Conservation (phyloP, 768 basidiomycete species). For the Boletellus sp. region DNA sequence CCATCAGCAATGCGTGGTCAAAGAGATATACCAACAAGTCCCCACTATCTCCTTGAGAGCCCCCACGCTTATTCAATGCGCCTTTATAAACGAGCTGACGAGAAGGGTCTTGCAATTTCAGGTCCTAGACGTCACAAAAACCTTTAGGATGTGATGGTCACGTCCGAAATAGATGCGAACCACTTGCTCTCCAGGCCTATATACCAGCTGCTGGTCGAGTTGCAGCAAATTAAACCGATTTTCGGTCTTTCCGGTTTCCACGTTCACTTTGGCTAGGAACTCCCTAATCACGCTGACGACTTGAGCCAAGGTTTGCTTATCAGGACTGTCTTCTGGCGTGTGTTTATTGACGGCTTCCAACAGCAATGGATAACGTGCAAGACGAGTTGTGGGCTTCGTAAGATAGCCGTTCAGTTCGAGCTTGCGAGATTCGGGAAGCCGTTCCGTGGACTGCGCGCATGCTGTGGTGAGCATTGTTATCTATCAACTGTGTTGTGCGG, state of each 20-base stretch:
- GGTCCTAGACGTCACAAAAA: constrained; percentile 49
- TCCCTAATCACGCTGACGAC: constrained; percentile 74
- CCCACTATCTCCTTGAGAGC: constrained; percentile 69
- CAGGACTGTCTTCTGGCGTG: constrained; percentile 85
- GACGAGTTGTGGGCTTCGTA: constrained; percentile 95
- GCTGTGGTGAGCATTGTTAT: constrained; percentile 1
- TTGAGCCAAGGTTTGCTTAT: constrained; percentile 73
- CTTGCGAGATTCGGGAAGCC: constrained; percentile 91
- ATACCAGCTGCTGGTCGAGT: constrained; percentile 86
- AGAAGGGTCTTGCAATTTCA: constrained; percentile 81
- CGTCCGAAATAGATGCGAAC: constrained; percentile 43
- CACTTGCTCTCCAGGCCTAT: constrained; percentile 86
- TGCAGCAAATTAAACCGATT: constrained; percentile 95
- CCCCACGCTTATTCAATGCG: constrained; percentile 77
- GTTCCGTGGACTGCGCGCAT: constrained; percentile 71
- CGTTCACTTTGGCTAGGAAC: constrained; percentile 85
- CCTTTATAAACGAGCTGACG: constrained; percentile 93
- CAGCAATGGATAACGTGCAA: constrained; percentile 94
- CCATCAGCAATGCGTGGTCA: constrained; percentile 94
- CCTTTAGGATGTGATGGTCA: not conserved
- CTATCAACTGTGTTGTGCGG: not conserved
- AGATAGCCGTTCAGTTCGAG: constrained; percentile 96
- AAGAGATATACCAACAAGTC: constrained; percentile 94
- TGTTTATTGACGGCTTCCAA: constrained; percentile 90
- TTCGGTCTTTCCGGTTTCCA: constrained; percentile 92